Percentiles rank a stretch among this genome's conserved stretches.
These are phyloP conservation scores for Malassezia dermatis DNA, from an alignment of 1,284 basidiomycete species.

Conservation along the genomic window DNA sequence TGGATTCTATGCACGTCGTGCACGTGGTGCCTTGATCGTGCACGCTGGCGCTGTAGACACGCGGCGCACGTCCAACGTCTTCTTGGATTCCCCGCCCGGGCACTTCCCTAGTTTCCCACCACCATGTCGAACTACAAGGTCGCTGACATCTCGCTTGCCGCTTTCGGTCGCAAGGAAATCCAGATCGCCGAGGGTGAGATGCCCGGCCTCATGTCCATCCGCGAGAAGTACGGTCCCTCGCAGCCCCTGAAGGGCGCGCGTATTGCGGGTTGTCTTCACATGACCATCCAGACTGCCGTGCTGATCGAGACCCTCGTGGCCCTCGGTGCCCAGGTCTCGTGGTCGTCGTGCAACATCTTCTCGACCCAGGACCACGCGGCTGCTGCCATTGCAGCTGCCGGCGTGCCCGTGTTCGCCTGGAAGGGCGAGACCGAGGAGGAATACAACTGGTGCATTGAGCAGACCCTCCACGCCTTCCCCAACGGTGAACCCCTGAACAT, in stretches of 20 bases:
- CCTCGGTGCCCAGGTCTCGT: constrained; percentile 92
- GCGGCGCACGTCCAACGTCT: neutral
- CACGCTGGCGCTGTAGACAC: constrained; percentile 3
- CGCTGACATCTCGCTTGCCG: constrained; percentile 83
- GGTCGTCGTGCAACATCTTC: constrained; percentile 99
- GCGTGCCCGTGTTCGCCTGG: constrained; percentile 97
- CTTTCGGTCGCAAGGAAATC: constrained; percentile 94
- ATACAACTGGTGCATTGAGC: constrained; percentile 88
- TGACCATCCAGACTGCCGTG: constrained; percentile 76
- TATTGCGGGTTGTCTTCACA: constrained; percentile 64
- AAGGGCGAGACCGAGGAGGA: constrained; percentile 99
- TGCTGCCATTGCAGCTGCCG: constrained; percentile 92
- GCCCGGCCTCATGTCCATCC: constrained; percentile 46
- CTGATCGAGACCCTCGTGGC: constrained; percentile 58
- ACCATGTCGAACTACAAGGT: constrained; percentile 46
- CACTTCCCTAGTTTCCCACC: neutral
- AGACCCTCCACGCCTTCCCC: constrained; percentile 73
- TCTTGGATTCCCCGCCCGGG: neutral
- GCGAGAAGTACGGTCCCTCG: constrained; percentile 60
- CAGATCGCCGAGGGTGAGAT: constrained; percentile 70
- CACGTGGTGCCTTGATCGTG: constrained; percentile 2
- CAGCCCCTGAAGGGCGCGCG: constrained; percentile 90
- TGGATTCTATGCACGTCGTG: neutral
- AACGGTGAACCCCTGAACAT: constrained; percentile 79
- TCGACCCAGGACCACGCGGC: constrained; percentile 97